A percentile compares a stretch with the other conserved stretches of the same genome.
These are phyloP conservation scores for Candida berthetii DNA, from an alignment of 805 yeast genomes.

Conservation along the genomic window DNA sequence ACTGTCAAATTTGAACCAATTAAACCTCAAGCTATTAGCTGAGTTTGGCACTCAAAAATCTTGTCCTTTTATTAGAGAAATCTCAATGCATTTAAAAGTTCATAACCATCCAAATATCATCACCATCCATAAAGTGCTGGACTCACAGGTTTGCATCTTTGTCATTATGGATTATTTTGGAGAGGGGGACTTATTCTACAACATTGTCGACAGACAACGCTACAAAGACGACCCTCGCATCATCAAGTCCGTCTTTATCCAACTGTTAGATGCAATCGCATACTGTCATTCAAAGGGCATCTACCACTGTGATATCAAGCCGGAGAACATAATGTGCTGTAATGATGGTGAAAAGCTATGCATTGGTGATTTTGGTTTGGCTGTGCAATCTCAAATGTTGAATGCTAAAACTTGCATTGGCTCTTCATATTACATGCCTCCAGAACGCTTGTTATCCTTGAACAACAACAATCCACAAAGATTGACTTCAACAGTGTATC, in stretches of 20 bases:
- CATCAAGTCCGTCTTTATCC: slow-evolving; percentile 58
- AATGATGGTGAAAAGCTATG: slow-evolving; percentile 47
- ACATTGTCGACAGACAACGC: slow-evolving; percentile 70
- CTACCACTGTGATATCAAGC: slow-evolving; percentile 92
- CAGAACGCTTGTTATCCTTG: slow-evolving; percentile 56
- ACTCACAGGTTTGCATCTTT: slow-evolving; percentile 49
- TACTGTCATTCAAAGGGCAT: slow-evolving; percentile 81
- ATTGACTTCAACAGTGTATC: slow-evolving; percentile 30
- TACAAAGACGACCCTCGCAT: slow-evolving; percentile 46
- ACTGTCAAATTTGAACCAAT: slow-evolving; percentile 14
- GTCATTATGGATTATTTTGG: slow-evolving; percentile 82
- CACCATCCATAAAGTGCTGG: slow-evolving; percentile 67
- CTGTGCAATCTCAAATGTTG: slow-evolving; percentile 52
- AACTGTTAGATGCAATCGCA: slow-evolving; percentile 75
- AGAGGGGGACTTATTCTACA: slow-evolving; percentile 81
- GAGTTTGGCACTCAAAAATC: slow-evolving; percentile 21
- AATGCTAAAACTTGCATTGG: slow-evolving; percentile 79
- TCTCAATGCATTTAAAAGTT: slow-evolving; percentile 66
- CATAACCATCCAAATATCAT: slow-evolving; percentile 77
- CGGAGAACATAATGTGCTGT: slow-evolving; percentile 81
- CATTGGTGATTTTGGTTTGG: slow-evolving; percentile 87
- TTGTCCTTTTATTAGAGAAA: slow-evolving; percentile 48
- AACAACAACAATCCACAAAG: slow-evolving; percentile 19
- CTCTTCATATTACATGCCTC: slow-evolving; percentile 88
- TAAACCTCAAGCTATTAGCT: slow-evolving; percentile 29